A percentile compares a stretch with the other conserved stretches of the same genome.
phyloP scores from a whole-genome alignment of 148 eudicot species.

The Rhododendron mucronatum region DNA sequence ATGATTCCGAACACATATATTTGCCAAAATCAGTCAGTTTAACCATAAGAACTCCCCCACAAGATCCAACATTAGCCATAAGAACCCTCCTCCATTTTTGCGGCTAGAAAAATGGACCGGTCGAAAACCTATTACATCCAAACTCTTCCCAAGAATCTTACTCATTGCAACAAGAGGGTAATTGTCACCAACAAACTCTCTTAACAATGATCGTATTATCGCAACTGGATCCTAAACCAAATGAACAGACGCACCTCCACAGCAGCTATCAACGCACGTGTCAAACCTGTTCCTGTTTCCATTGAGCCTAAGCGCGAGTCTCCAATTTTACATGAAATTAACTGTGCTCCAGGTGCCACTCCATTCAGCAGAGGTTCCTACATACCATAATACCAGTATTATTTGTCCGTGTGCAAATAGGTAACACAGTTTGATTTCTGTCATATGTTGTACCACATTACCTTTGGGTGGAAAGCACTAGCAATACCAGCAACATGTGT shows the following conservation, averaged over 20 bases:
- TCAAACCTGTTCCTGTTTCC: slow-evolving; percentile 98
- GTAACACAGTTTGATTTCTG: background rate
- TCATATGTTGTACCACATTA: slow-evolving; percentile 20
- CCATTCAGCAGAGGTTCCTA: slow-evolving; percentile 93
- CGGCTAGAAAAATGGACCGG: background rate
- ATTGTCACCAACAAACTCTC: background rate
- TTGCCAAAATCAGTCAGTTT: background rate
- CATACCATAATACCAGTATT: slow-evolving; percentile 10
- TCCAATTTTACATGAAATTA: slow-evolving; percentile 94
- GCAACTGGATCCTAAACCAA: slow-evolving; percentile 3
- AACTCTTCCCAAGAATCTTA: background rate
- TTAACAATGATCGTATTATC: background rate
- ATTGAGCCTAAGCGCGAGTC: slow-evolving; percentile 92
- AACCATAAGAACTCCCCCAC: background rate
- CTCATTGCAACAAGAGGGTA: background rate
- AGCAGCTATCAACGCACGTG: slow-evolving; percentile 88
- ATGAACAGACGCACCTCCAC: slow-evolving; percentile 60
- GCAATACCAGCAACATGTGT: slow-evolving; percentile 99
- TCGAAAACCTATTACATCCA: background rate
- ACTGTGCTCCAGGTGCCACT: slow-evolving; percentile 98
- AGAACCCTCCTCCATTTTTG: background rate
- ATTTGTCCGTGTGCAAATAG: background rate
- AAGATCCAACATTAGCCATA: background rate
- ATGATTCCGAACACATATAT: background rate
- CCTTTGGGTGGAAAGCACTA: slow-evolving; percentile 89